Base-by-base conservation (phyloP, 768 basidiomycete species). In the Auricularia sp. region DNA sequence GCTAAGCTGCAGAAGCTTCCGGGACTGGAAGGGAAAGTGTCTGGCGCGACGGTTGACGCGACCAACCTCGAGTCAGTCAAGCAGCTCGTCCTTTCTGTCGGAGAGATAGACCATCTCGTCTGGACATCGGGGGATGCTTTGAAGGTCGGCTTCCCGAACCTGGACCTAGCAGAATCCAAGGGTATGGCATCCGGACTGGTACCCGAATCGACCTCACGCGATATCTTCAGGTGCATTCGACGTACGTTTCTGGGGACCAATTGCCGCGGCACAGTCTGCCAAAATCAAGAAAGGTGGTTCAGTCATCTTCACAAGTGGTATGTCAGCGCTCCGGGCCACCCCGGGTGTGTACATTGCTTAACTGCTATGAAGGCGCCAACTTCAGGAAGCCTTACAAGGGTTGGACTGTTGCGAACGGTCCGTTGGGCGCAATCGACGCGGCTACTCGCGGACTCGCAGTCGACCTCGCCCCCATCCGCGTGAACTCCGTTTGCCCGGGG, bases 381-480 rank as follows among this genome's bases (percentile, higher is more conserved):
- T 29, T 29, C 1, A 29, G 29, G 34, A 58, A 58, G 62, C 66
- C 66, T 16, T 33, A 4, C 12, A 47, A 59, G 33, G 64, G 61
- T 16, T 62, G 61, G 58, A 23, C 44, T 3, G 23, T 67, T 12
- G 39, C 56, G 3, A 58, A 36, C 21, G 60, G 59, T 7, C 23
- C 62, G 6, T 43, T 39, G 4, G 66, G 66, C 33, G 59, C 64
- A 14, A 53, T 67, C n/a, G 66, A 67, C 39, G 51, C 59, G 33
- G 34, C 66, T 23, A 47, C 61, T 34, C 60, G 66, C 1, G 64
- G 66, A 6, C 59, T 67, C n/a, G 66, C 66, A 8, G 64, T 67
- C 39, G 66, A 67, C 21, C 61, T 67, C 18, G 66, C 66, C 5
- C 66, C 66, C 6, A 62, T 67, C 29, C 59, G 66, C 18, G 66